Percentiles rank a stretch among this genome's conserved stretches.
phyloP scores from a whole-genome alignment of 805 yeast genomes.

The Torulaspora gathmanii region DNA sequence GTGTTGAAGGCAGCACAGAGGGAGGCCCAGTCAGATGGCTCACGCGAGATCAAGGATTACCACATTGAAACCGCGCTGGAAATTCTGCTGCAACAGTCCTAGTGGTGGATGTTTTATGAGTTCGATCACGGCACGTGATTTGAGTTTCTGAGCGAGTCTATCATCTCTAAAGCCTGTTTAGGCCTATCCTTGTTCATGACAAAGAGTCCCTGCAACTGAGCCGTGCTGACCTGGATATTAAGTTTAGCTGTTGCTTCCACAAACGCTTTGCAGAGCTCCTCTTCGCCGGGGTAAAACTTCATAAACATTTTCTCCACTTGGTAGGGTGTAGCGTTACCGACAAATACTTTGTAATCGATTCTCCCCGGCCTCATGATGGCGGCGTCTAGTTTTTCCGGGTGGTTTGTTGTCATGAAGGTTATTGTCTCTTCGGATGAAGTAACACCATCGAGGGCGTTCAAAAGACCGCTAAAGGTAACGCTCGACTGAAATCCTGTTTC shows the following conservation, averaged over 20 bases:
- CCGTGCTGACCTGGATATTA: conserved; percentile 70
- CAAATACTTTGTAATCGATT: conserved; percentile 74
- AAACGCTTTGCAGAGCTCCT: conserved; percentile 47
- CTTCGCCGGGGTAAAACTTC: conserved; percentile 71
- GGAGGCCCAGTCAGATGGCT: conserved; percentile 39
- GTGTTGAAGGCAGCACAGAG: conserved; percentile 40
- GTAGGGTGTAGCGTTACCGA: conserved; percentile 80
- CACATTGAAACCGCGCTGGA: conserved; percentile 40
- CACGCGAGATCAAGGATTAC: conserved; percentile 41
- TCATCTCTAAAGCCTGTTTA: conserved; percentile 63
- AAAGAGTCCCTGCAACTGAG: conserved; percentile 92
- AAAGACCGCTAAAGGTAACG: conserved; percentile 89
- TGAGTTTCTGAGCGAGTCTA: conserved; percentile 38
- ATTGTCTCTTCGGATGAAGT: conserved; percentile 95
- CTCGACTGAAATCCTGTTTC: conserved; percentile 81
- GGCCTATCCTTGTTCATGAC: conserved; percentile 88
- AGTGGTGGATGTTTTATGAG: background rate
- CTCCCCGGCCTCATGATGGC: conserved; percentile 94
- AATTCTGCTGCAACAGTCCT: conserved; percentile 7
- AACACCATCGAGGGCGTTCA: conserved; percentile 95
- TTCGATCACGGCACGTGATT: conserved; percentile 31
- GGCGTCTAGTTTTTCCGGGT: conserved; percentile 88
- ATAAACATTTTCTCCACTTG: conserved; percentile 82
- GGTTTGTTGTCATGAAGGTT: conserved; percentile 98
- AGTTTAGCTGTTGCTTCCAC: conserved; percentile 41